Evolutionary conservation across 2,329 filamentous ascomycete genomes (phyloP).

Genomic region (Fusarium siculi): DNA sequence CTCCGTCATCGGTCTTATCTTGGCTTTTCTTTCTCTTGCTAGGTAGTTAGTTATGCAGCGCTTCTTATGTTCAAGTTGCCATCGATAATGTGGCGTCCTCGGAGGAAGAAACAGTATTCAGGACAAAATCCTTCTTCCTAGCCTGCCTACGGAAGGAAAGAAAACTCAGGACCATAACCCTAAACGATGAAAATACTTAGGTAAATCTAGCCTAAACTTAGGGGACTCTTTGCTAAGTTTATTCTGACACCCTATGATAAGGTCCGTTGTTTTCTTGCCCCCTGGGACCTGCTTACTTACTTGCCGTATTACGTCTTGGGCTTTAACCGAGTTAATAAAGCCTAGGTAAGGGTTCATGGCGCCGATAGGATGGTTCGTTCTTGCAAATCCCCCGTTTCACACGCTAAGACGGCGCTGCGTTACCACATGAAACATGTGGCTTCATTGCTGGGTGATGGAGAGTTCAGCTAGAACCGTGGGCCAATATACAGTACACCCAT

Average conservation of each 20-base stretch:
- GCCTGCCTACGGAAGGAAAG: too few relatives aligned
- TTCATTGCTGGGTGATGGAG: conserved; percentile 22
- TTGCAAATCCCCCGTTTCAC: conserved; percentile 29
- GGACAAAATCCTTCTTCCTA: background rate
- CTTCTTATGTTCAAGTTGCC: background rate
- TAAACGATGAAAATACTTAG: too few relatives aligned
- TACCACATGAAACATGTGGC: conserved; percentile 40
- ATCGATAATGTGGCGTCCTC: background rate
- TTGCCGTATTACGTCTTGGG: background rate
- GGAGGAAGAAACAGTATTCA: background rate
- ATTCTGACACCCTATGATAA: too few relatives aligned
- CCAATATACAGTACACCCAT: background rate
- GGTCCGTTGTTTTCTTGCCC: too few relatives aligned
- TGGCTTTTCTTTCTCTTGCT: background rate
- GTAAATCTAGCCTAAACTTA: too few relatives aligned
- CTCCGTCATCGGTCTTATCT: background rate
- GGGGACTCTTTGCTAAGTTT: too few relatives aligned
- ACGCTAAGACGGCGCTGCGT: conserved; percentile 20
- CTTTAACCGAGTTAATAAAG: background rate
- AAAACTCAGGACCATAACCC: too few relatives aligned
- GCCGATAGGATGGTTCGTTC: conserved; percentile 40
- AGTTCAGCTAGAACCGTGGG: conserved; percentile 1
- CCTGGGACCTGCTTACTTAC: background rate
- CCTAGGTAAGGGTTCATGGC: conserved; percentile 25
- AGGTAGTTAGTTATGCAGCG: background rate